Percentiles rank a stretch among this genome's conserved stretches.
Evolutionary conservation across 2,329 filamentous ascomycete species (phyloP).

Genomic region (Pestalotiopsis sp.): DNA sequence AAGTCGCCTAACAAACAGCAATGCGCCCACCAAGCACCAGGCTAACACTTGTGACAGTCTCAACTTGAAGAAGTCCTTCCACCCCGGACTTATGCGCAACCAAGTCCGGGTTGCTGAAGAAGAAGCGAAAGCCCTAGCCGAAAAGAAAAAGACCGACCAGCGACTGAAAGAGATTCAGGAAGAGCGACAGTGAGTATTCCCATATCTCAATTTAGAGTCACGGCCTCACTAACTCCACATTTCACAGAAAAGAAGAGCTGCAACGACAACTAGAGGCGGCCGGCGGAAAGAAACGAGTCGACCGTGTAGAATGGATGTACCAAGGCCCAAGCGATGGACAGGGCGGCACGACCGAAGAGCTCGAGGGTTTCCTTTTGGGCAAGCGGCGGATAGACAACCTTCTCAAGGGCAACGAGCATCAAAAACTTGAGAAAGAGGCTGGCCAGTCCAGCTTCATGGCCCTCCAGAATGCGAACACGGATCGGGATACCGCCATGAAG

Average conservation of each 20-base stretch:
- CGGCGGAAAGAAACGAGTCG: slow-evolving; percentile 77
- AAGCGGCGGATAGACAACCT: slow-evolving; percentile 87
- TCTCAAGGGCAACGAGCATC: slow-evolving; percentile 78
- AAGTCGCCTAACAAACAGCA: background rate
- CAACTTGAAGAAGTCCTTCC: slow-evolving; percentile 94
- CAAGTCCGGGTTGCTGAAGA: slow-evolving; percentile 89
- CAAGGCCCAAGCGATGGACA: slow-evolving; percentile 80
- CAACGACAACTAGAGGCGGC: slow-evolving; percentile 87
- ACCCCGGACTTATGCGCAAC: slow-evolving; percentile 88
- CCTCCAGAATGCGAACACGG: slow-evolving; percentile 70
- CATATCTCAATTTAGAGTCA: background rate
- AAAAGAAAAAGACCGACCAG: slow-evolving; percentile 91
- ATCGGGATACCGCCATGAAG: slow-evolving; percentile 82
- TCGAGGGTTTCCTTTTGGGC: slow-evolving; percentile 89
- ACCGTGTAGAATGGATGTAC: slow-evolving; percentile 99
- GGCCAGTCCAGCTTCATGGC: slow-evolving; percentile 63
- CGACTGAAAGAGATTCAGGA: slow-evolving; percentile 92
- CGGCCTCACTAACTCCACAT: background rate
- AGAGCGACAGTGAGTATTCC: slow-evolving; percentile 71
- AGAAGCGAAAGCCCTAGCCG: slow-evolving; percentile 88
- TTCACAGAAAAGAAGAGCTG: slow-evolving; percentile 66
- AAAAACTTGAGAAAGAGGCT: slow-evolving; percentile 78
- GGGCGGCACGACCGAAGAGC: slow-evolving; percentile 80
- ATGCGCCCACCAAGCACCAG: background rate
- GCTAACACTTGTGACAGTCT: slow-evolving; percentile 46